Conservation (phyloP, 495 filamentous ascomycete genomes). For the Lepidopterella palustris region DNA sequence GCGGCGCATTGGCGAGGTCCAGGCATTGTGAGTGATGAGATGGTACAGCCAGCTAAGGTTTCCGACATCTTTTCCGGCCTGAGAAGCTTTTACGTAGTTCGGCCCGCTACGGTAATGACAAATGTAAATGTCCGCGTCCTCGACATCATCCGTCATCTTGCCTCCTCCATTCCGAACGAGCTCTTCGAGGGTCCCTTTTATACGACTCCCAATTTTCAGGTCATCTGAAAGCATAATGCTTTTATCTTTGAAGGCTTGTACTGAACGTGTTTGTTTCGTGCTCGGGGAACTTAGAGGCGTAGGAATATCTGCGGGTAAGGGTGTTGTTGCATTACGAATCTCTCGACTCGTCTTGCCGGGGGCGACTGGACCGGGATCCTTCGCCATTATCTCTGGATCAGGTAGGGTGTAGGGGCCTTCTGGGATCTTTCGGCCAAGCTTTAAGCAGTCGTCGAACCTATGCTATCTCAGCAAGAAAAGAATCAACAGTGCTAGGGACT, state of each 20-base stretch:
- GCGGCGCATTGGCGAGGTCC: constrained; percentile 72
- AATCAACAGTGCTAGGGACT: not conserved
- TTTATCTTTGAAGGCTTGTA: constrained; percentile 52
- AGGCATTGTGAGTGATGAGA: constrained; percentile 79
- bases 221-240: constrained; percentile 57
- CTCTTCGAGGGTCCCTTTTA: constrained; percentile 59
- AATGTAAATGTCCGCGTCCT: constrained; percentile 71
- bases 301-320: constrained; percentile 51
- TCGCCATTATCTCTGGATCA: constrained; percentile 62
- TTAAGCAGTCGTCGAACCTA: constrained; percentile 95
- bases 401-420: constrained; percentile 84
- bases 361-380: constrained; percentile 34
- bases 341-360: constrained; percentile 47
- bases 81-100: constrained; percentile 70
- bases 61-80: constrained; percentile 71
- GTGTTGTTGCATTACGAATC: constrained; percentile 67
- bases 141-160: constrained; percentile 55
- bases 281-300: constrained; percentile 27
- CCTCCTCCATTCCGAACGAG: constrained; percentile 67
- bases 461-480: no score
- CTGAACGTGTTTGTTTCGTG: constrained; percentile 25
- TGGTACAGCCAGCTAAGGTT: constrained; percentile 92
- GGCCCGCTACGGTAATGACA: constrained; percentile 79
- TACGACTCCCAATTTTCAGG: constrained; percentile 57
- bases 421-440: constrained; percentile 78